Percentiles rank a stretch among this genome's conserved stretches.
phyloP scores from a whole-genome alignment of 768 basidiomycete species.

The Xerocomellus amylosporus region DNA sequence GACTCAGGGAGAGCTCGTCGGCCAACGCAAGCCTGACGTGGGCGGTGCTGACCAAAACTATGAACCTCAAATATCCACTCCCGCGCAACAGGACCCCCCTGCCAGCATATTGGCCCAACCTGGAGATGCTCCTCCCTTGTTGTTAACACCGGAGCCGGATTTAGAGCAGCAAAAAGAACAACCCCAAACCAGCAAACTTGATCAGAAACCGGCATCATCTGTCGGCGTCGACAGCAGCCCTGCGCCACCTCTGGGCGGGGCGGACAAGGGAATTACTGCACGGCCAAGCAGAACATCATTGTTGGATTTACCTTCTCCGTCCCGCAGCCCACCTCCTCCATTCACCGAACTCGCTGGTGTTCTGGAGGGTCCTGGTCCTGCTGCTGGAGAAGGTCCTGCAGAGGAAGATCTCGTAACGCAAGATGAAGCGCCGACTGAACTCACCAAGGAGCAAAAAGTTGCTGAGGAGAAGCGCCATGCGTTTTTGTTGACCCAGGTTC shows the following conservation, averaged over 20 bases:
- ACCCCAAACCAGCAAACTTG: background rate
- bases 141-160: background rate
- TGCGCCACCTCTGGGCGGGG: background rate
- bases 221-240: slow-evolving; percentile 13
- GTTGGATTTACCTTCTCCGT: slow-evolving; percentile 8
- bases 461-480: slow-evolving; percentile 20
- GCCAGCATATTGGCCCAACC: slow-evolving; percentile 11
- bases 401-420: slow-evolving; percentile 15
- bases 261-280: background rate
- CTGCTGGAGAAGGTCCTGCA: slow-evolving; percentile 4
- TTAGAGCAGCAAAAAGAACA: background rate
- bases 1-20: background rate
- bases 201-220: background rate
- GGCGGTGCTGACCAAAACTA: background rate
- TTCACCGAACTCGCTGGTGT: slow-evolving; percentile 23
- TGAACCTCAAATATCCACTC: slow-evolving; percentile 17
- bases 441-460: slow-evolving; percentile 22
- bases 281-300: background rate
- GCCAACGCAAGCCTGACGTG: slow-evolving; percentile 7
- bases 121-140: slow-evolving; percentile 1
- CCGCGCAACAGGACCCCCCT: slow-evolving; percentile 26
- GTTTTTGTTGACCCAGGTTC: slow-evolving; percentile 18
- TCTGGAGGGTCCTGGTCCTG: background rate
- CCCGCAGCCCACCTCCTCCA: slow-evolving; percentile 26
- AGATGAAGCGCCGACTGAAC: slow-evolving; percentile 16